Evolutionary conservation across 345 rosid genomes (phyloP).

Genomic region (Citrus australasica): DNA sequence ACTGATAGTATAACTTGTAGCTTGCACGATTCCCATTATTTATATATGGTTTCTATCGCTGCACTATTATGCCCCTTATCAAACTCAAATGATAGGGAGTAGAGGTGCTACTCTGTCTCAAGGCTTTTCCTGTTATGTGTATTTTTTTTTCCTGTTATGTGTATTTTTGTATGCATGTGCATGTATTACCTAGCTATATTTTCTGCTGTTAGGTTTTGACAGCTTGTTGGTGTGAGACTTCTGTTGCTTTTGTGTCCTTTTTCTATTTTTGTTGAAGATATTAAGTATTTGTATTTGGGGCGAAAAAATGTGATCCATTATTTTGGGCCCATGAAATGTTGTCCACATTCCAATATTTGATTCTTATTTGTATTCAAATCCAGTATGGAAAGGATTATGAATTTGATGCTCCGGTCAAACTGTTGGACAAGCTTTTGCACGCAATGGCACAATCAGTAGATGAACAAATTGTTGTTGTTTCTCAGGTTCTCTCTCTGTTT

Average conservation of each 20-base stretch:
- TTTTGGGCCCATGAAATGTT: neutral
- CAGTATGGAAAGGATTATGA: constrained; percentile 98
- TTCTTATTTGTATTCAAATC: constrained; percentile 4
- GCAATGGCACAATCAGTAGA: constrained; percentile 81
- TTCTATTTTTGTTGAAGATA: neutral
- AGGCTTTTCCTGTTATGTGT: neutral
- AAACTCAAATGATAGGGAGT: neutral
- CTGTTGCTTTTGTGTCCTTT: neutral
- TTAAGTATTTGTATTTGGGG: neutral
- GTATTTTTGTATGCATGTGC: no score
- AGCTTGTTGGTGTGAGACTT: neutral
- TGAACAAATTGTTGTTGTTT: constrained; percentile 87
- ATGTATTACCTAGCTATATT: neutral
- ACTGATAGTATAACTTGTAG: neutral
- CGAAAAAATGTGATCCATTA: neutral
- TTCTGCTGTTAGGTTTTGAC: neutral
- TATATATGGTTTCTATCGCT: neutral
- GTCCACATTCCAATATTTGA: neutral
- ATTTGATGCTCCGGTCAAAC: constrained; percentile 92
- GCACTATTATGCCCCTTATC: neutral
- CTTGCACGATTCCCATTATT: neutral
- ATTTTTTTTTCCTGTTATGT: neutral
- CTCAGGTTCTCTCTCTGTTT: constrained; percentile 54
- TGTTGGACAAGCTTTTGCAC: constrained; percentile 83
- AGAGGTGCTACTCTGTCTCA: neutral